phyloP scores from a whole-genome alignment of 2,329 filamentous ascomycete genomes.

The Chaetomium olivaceum region DNA sequence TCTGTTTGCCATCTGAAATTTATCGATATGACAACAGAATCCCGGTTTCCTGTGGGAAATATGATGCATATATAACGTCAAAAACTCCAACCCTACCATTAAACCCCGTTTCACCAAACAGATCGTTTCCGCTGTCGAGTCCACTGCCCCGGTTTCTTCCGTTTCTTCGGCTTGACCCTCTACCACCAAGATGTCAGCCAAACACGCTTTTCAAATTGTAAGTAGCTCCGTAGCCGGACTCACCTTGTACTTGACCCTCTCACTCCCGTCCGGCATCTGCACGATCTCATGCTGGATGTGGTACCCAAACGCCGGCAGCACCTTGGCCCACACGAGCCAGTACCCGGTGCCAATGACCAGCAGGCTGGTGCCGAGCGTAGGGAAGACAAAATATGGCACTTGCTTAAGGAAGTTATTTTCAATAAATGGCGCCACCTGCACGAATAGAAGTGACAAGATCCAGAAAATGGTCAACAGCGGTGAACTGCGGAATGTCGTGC shows the following conservation, averaged over 20 bases:
- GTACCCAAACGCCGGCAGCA: constrained; percentile 36
- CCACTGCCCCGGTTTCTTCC: constrained; percentile 25
- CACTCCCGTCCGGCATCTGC: constrained; percentile 37
- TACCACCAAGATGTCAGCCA: constrained; percentile 18
- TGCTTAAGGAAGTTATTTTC: constrained; percentile 27
- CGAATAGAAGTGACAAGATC: constrained; percentile 35
- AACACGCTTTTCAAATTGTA: neutral
- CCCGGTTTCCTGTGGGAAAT: neutral
- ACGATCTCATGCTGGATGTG: constrained; percentile 38
- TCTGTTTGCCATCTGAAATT: neutral
- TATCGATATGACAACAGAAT: neutral
- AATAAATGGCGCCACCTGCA: constrained; percentile 35
- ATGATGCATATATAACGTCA: neutral
- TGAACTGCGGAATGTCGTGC: constrained; percentile 36
- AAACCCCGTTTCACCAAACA: constrained; percentile 25
- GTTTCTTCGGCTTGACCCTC: constrained; percentile 33
- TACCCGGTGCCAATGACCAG: constrained; percentile 34
- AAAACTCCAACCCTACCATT: neutral
- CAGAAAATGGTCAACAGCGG: constrained; percentile 37
- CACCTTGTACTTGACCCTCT: constrained; percentile 38
- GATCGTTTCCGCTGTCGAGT: constrained; percentile 24
- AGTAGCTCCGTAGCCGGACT: constrained; percentile 9
- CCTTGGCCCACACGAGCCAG: constrained; percentile 35
- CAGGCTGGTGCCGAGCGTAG: constrained; percentile 40
- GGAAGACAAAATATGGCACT: constrained; percentile 38